Evolutionary conservation across 805 yeast genomes (phyloP), one percentile per base, ranked within the genome.

Genomic region (Maudiozyma turicensis): DNA sequence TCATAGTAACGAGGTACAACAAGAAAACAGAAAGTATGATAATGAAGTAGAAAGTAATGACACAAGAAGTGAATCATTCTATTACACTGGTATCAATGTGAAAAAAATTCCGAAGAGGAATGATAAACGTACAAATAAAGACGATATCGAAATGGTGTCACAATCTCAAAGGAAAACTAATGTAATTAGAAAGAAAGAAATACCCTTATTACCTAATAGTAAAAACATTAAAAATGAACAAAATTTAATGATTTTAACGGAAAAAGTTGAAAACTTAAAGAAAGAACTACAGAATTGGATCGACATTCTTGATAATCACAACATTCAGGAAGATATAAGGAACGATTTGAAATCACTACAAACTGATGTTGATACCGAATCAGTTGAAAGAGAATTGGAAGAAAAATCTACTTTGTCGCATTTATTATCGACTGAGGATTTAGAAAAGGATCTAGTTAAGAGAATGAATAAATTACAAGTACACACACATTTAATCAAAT

Each of bases 221-320:
- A 65, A 62, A 45, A 64, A 64, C 48, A 53, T 59, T 5, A 59
- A 59, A 43, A 64, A 64, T 50, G 56, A 56, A 40, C 60, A 55
- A 33, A 61, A 59, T 44, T 41, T 64, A 30, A 52, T 51, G 26
- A 44, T 54, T 4, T 45, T 65, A 39, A 45, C 54, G 15, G 54
- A 50, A 6, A 64, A 57, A 44, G 57, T 65, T n/a, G 46, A 50
- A 26, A 48, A 49, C 15, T 48, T 63, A n/a, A 54, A 58, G 42
- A 41, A 43, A 5, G 67, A 64, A 51, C 49, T 63, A 14, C 46
- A 52, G 5, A 56, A 56, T 9, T 65, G 69, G 69, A 53, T 60
- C 3, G 43, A 47, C 5, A 51, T 55, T 7, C 45, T 61, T 10
- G 61, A 59, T 32, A 42, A 48, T 20, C 52, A 54, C 31, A 13